Evolutionary conservation across 2,329 filamentous ascomycete genomes (phyloP).

Genomic region (Calonectria pteridis): DNA sequence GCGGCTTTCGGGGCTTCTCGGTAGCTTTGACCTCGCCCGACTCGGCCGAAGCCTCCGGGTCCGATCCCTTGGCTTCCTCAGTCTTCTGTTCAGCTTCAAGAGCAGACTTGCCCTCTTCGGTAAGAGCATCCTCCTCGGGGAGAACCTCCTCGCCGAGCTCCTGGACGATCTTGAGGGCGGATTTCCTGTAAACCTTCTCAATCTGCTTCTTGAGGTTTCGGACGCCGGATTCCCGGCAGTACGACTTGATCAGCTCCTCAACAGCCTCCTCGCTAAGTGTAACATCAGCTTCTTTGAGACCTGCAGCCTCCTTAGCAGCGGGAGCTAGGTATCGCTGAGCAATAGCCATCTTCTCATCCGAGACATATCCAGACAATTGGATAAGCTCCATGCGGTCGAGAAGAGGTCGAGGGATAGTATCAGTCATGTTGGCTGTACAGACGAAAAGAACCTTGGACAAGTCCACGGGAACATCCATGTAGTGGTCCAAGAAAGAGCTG

Average conservation of each 20-base stretch:
- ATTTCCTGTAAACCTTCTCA: conserved; percentile 98
- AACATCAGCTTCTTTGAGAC: conserved; percentile 92
- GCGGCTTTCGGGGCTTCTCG: conserved; percentile 78
- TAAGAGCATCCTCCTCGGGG: conserved; percentile 84
- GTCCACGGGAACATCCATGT: conserved; percentile 98
- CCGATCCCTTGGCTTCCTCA: conserved; percentile 54
- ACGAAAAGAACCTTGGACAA: conserved; percentile 98
- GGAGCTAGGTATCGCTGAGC: conserved; percentile 93
- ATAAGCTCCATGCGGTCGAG: conserved; percentile 99
- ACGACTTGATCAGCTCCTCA: conserved; percentile 97
- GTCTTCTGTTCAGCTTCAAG: conserved; percentile 78
- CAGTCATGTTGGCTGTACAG: conserved; percentile 98
- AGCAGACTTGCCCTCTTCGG: conserved; percentile 86
- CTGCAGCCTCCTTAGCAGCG: conserved; percentile 93
- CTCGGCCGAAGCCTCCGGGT: conserved; percentile 45
- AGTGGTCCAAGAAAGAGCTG: conserved; percentile 96
- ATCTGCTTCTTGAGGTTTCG: conserved; percentile 99
- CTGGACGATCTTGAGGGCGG: conserved; percentile 95
- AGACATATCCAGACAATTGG: conserved; percentile 93
- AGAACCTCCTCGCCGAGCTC: conserved; percentile 89
- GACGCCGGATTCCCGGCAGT: conserved; percentile 96
- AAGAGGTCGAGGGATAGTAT: conserved; percentile 94
- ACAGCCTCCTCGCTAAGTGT: conserved; percentile 87
- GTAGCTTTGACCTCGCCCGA: conserved; percentile 59
- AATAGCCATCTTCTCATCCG: conserved; percentile 99